Base-by-base conservation (phyloP, 306 rosid genomes). In the Ammopiptanthus mongolicus region DNA sequence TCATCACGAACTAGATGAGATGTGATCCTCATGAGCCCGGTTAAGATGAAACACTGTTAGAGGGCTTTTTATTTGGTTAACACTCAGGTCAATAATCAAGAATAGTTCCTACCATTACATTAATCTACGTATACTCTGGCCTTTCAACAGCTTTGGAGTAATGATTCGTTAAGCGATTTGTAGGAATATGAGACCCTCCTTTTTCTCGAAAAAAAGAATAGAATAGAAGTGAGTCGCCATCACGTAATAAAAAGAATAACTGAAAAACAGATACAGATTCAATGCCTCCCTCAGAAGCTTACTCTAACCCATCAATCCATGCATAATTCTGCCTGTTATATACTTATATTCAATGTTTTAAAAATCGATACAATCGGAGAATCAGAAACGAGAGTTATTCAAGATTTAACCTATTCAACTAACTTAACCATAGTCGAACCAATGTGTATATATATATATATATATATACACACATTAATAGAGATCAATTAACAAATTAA, bases 221-320 rank as follows among this genome's bases (percentile, higher is more conserved):
- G 33, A 51, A 69, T 22, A 13, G 44, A 48, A 48, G 53, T 14
- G 42, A 6, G n/a, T 23, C 17, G 78, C 69, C 22, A 34, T 7
- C 53, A 21, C 28, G 33, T 31, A 14, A 72, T 10, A 17, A 25
- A 15, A 15, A 42, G 5, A 23, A 2, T 18, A 57, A 42, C 50
- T 14, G 41, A 23, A 2, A 29, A 57, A 42, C 50, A 19, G 41
- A 63, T 39, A 71, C 69, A 0, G 57, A 73, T 47, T 19, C 70
- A 65, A 11, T 73, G 56, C 76, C 76, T 37, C 57, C 31, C 23
- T 73, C 71, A 17, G 31, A 58, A 74, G 71, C 36, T 36, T 62
- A 47, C 57, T 48, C 65, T 47, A 48, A 46, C 48, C 62, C 23
- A 72, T 36, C 58, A 23, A 80, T 67, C 47, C 22, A 58, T 4